Evolutionary conservation across 2,329 filamentous ascomycete species (phyloP).

Genomic region (Magnaporthiopsis incrustans): DNA sequence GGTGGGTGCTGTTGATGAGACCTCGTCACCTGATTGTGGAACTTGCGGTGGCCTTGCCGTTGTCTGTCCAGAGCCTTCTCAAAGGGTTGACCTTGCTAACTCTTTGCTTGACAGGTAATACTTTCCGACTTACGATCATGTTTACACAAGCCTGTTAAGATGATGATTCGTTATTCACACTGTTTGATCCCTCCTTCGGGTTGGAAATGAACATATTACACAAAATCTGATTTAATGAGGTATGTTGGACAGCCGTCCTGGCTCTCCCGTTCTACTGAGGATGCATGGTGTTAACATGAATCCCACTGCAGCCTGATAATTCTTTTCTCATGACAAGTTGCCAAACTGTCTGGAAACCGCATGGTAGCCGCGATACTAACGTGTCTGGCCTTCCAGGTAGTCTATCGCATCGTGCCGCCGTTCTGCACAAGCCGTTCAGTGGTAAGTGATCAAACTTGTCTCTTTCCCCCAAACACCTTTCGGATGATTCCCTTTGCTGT

Average conservation of each 20-base stretch:
- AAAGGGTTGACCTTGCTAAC: background rate
- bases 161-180: conserved; percentile 55
- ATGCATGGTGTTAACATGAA: conserved; percentile 10
- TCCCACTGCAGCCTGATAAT: conserved; percentile 14
- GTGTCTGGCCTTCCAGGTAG: background rate
- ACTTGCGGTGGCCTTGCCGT: conserved; percentile 8
- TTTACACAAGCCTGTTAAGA: conserved; percentile 16
- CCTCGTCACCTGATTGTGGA: conserved; percentile 51
- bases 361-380: background rate
- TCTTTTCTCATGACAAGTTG: conserved; percentile 5
- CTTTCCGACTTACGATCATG: background rate
- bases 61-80: background rate
- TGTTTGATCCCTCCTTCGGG: conserved; percentile 44
- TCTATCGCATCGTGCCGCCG: background rate
- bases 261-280: background rate
- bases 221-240: conserved; percentile 48
- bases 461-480: conserved; percentile 18
- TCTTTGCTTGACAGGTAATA: conserved; percentile 24
- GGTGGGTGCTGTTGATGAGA: conserved; percentile 54
- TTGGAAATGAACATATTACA: conserved; percentile 42
- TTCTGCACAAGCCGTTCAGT: background rate
- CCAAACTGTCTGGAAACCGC: background rate
- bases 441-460: background rate
- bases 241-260: conserved; percentile 18
- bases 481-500: conserved; percentile 43